Percentiles rank a stretch among this genome's conserved stretches.
These are phyloP conservation scores for Ustilago nuda DNA, from an alignment of 1,284 basidiomycete genomes.

Conservation along the genomic window DNA sequence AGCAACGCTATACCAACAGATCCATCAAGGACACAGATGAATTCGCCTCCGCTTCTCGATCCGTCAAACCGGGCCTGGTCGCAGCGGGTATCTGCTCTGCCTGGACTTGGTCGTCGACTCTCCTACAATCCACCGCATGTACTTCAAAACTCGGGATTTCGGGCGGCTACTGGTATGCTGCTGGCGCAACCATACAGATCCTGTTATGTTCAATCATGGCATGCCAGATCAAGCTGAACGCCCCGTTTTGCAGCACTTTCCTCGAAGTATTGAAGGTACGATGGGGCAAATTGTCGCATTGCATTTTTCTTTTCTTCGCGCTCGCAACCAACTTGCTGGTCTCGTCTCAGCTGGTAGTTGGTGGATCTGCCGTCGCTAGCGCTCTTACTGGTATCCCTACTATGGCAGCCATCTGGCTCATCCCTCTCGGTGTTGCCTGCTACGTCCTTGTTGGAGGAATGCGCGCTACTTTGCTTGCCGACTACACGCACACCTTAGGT, in stretches of 20 bases:
- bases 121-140: conserved; percentile 76
- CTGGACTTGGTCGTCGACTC: conserved; percentile 71
- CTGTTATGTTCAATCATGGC: conserved; percentile 74
- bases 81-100: conserved; percentile 83
- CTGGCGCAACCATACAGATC: conserved; percentile 75
- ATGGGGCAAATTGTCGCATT: conserved; percentile 81
- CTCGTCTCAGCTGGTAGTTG: conserved; percentile 63
- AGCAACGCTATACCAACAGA: conserved; percentile 60
- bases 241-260: conserved; percentile 75
- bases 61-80: conserved; percentile 83
- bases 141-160: conserved; percentile 34
- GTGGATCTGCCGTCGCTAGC: conserved; percentile 62
- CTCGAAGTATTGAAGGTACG: conserved; percentile 78
- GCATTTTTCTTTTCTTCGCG: conserved; percentile 82
- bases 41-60: conserved; percentile 63
- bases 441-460: conserved; percentile 67
- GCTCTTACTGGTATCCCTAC: conserved; percentile 73
- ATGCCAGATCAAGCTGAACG: conserved; percentile 75
- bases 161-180: conserved; percentile 56
- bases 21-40: conserved; percentile 62
- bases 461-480: conserved; percentile 64
- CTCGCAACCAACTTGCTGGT: conserved; percentile 76
- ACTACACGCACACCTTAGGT: conserved; percentile 66
- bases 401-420: conserved; percentile 61
- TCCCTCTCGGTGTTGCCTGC: conserved; percentile 60